Conservation (phyloP, 257 asterid genomes). For the Anisodus acutangulus region DNA sequence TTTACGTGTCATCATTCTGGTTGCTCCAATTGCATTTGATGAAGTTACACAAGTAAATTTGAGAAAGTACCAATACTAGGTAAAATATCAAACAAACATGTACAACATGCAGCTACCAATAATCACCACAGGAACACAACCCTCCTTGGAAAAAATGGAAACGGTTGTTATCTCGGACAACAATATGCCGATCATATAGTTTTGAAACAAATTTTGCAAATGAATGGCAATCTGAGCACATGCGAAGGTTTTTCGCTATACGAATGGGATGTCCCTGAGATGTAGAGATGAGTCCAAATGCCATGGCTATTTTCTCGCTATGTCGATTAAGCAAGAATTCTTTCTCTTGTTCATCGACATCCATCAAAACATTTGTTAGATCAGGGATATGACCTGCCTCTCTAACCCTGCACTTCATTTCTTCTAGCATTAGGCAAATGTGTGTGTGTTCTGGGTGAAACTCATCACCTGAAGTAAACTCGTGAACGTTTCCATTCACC, state of each 20-base stretch:
- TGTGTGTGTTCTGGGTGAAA: constrained; percentile 38
- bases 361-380: constrained; percentile 51
- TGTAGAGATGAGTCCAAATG: constrained; percentile 54
- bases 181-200: constrained; percentile 48
- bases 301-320: constrained; percentile 61
- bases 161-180: constrained; percentile 55
- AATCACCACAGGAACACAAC: constrained; percentile 62
- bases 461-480: constrained; percentile 55
- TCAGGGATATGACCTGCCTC: constrained; percentile 55
- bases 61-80: neutral
- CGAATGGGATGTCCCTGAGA: constrained; percentile 43
- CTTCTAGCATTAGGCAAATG: constrained; percentile 52
- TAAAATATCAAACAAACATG: neutral
- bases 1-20: no score
- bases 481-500: constrained; percentile 52
- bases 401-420: constrained; percentile 47
- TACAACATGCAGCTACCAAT: constrained; percentile 43
- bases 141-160: constrained; percentile 59
- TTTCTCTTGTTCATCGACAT: constrained; percentile 54
- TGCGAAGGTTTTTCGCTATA: constrained; percentile 58
- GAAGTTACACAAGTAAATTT: neutral
- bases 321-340: constrained; percentile 55
- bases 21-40: neutral
- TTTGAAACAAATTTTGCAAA: constrained; percentile 54
- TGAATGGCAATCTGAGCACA: constrained; percentile 65